A percentile compares a stretch with the other conserved stretches of the same genome.
Evolutionary conservation across 441 rosid species (phyloP).

Genomic region (Metrosideros polymorpha): DNA sequence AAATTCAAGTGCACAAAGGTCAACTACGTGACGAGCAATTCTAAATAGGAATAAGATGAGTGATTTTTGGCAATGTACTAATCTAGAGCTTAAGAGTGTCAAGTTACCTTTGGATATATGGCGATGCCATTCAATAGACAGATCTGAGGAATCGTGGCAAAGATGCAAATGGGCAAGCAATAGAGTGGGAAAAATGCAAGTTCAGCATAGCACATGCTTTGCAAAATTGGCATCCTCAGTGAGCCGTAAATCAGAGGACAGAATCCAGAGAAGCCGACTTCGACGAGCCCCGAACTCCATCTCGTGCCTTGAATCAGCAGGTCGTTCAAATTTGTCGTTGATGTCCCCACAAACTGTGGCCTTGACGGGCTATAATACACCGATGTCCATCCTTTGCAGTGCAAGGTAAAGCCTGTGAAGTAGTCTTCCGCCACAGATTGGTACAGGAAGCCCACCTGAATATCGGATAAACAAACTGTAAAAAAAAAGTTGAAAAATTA

Average conservation of each 20-base stretch:
- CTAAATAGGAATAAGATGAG: neutral
- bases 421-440: slow-evolving; percentile 29
- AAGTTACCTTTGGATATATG: slow-evolving; percentile 31
- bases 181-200: slow-evolving; percentile 9
- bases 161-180: slow-evolving; percentile 16
- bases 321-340: slow-evolving; percentile 19
- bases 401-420: slow-evolving; percentile 29
- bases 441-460: slow-evolving; percentile 29
- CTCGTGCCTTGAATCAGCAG: slow-evolving; percentile 16
- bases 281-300: slow-evolving; percentile 24
- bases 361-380: slow-evolving; percentile 17
- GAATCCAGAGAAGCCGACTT: slow-evolving; percentile 21
- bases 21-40: neutral
- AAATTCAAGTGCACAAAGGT: neutral
- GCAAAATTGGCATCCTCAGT: slow-evolving; percentile 7
- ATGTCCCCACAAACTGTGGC: slow-evolving; percentile 30
- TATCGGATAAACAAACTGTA: neutral
- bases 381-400: slow-evolving; percentile 33
- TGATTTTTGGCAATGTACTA: neutral
- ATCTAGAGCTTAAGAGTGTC: neutral
- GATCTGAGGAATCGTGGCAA: slow-evolving; percentile 31
- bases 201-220: slow-evolving; percentile 5
- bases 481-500: neutral
- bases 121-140: slow-evolving; percentile 27
- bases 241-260: slow-evolving; percentile 32